Conservation (phyloP, 1,139 yeast genomes). For the Saccharomyces uvarum region DNA sequence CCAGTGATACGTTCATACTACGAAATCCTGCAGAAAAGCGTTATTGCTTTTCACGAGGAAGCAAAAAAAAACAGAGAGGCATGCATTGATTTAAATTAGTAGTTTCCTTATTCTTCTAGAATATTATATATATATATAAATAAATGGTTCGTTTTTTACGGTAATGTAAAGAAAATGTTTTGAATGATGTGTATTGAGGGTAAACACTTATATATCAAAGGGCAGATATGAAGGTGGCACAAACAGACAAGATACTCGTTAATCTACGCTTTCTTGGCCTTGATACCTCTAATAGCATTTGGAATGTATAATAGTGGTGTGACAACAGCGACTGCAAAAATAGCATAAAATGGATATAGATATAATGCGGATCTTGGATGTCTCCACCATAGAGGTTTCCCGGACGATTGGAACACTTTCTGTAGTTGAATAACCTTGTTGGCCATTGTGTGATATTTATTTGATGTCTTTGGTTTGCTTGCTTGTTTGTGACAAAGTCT, state of each 20-base stretch:
- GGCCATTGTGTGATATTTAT: constrained; percentile 30
- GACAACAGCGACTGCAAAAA: constrained; percentile 65
- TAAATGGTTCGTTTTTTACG: not conserved
- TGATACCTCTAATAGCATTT: constrained; percentile 69
- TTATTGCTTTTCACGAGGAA: not conserved
- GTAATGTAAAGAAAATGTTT: not conserved
- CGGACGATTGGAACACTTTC: constrained; percentile 63
- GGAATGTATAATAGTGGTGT: constrained; percentile 70
- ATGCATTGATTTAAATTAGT: not conserved
- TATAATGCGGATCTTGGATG: constrained; percentile 71
- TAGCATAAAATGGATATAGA: constrained; percentile 84
- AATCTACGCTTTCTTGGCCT: constrained; percentile 36
- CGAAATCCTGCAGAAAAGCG: not conserved
- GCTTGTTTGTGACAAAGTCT: not conserved
- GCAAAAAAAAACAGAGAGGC: not conserved
- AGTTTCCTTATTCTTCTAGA: not conserved
- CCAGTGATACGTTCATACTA: not conserved
- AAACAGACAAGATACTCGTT: not conserved
- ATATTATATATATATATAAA: not conserved
- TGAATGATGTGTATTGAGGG: not conserved
- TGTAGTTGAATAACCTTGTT: constrained; percentile 68
- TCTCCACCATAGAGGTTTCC: constrained; percentile 71
- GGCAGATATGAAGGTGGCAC: not conserved
- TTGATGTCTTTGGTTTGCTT: not conserved
- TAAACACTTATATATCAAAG: not conserved